Evolutionary conservation across 495 filamentous ascomycete species (phyloP).

Genomic region (Tuber indicum): DNA sequence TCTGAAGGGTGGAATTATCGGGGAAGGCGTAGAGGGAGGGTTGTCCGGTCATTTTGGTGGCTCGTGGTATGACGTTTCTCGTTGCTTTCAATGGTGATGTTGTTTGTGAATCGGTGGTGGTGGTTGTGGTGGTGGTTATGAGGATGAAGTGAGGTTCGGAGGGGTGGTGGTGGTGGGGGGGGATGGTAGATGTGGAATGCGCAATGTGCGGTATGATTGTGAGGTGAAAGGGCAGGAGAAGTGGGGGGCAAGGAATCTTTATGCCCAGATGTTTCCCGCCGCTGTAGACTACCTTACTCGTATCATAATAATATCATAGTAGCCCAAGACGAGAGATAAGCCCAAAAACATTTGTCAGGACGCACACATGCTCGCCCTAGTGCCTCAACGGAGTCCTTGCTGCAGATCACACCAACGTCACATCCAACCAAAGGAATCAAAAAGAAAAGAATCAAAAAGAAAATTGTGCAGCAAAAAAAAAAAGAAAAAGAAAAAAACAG

Average conservation of each 20-base stretch:
- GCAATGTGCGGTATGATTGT: background rate
- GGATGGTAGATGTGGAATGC: background rate
- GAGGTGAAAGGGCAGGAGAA: background rate
- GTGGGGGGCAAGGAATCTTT: background rate
- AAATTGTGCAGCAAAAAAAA: background rate
- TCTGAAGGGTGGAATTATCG: slow-evolving; percentile 59
- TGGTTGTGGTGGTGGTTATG: background rate
- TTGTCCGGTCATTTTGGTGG: slow-evolving; percentile 47
- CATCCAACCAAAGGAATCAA: background rate
- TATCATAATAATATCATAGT: background rate
- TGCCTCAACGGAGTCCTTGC: background rate
- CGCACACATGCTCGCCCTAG: background rate
- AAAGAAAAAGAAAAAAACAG: background rate
- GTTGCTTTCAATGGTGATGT: background rate
- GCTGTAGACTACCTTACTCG: background rate
- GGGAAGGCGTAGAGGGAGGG: slow-evolving; percentile 82
- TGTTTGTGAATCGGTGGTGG: background rate
- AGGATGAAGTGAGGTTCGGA: background rate
- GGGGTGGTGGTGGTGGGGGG: background rate
- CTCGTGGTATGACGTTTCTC: background rate
- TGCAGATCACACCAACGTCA: background rate
- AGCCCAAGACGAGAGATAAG: background rate
- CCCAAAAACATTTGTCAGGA: background rate
- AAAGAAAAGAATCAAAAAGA: background rate
- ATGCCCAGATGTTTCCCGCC: background rate